A percentile compares a stretch with the other conserved stretches of the same genome.
phyloP scores from a whole-genome alignment of 495 filamentous ascomycete species.

The Parachaetomium inaequale region DNA sequence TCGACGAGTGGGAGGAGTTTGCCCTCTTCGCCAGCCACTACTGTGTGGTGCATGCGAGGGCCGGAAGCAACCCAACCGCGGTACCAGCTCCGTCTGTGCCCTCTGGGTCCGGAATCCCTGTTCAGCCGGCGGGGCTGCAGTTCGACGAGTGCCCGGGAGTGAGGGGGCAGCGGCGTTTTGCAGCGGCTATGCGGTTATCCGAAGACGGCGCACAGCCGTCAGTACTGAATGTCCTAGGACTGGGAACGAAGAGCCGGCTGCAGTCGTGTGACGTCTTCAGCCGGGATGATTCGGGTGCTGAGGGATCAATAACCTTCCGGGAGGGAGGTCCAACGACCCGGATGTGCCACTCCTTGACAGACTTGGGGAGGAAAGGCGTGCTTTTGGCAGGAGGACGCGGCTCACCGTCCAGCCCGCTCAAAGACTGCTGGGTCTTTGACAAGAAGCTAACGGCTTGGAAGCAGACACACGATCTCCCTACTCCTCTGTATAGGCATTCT shows the following conservation, averaged over 20 bases:
- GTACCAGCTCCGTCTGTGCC: not conserved
- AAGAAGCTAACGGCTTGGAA: slow-evolving; percentile 54
- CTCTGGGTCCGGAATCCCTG: not conserved
- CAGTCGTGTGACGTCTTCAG: slow-evolving; percentile 59
- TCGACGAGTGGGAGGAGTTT: slow-evolving; percentile 97
- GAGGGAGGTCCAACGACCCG: slow-evolving; percentile 48
- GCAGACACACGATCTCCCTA: slow-evolving; percentile 57
- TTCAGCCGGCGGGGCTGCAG: slow-evolving; percentile 10
- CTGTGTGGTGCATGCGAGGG: slow-evolving; percentile 67
- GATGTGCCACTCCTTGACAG: slow-evolving; percentile 76
- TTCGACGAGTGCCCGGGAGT: slow-evolving; percentile 33
- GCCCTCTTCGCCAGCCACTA: slow-evolving; percentile 83
- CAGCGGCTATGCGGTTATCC: slow-evolving; percentile 29
- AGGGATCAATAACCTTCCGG: slow-evolving; percentile 24
- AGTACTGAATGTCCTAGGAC: slow-evolving; percentile 52
- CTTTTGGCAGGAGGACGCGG: slow-evolving; percentile 75
- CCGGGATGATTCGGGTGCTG: slow-evolving; percentile 17
- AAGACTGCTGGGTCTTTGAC: slow-evolving; percentile 69
- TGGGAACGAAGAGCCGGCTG: slow-evolving; percentile 58
- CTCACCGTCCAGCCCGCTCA: slow-evolving; percentile 62
- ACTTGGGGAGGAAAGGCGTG: slow-evolving; percentile 45
- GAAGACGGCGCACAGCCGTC: slow-evolving; percentile 19
- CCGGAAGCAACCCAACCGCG: slow-evolving; percentile 3
- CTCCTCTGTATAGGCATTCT: slow-evolving; percentile 68
- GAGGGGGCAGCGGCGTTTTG: slow-evolving; percentile 43